Conservation (phyloP, 2,329 filamentous ascomycete genomes). For the Fusarium compactum region DNA sequence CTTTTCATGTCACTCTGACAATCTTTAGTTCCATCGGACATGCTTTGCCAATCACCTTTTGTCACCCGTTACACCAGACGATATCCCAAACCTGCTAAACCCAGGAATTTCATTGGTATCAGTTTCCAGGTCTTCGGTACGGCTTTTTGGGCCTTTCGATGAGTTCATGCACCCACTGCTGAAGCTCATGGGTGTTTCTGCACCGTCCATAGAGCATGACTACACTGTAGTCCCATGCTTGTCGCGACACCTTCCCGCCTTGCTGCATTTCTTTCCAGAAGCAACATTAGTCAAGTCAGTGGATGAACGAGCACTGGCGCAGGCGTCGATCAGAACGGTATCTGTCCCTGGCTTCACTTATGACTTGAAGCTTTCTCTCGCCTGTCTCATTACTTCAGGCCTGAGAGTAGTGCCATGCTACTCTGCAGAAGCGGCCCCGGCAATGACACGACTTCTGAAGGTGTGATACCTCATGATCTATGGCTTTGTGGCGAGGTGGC, state of each 20-base stretch:
- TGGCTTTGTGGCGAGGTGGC: not conserved
- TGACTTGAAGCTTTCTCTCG: not conserved
- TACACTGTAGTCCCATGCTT: not conserved
- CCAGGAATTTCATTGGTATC: not conserved
- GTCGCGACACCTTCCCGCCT: not conserved
- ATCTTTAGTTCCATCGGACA: not conserved
- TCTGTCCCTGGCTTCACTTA: not conserved
- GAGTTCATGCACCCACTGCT: not conserved
- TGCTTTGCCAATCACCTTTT: not conserved
- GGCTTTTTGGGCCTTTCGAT: not conserved
- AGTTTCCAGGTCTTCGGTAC: not conserved
- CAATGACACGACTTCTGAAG: not conserved
- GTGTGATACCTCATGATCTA: not conserved
- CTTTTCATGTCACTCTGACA: fast-evolving
- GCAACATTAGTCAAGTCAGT: not conserved
- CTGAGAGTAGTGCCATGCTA: too few species aligned
- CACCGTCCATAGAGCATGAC: not conserved
- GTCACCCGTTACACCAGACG: not conserved
- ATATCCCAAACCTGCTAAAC: not conserved
- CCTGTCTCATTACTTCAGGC: not conserved
- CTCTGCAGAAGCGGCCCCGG: not conserved
- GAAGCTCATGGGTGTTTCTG: not conserved
- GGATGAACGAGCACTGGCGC: fast-evolving
- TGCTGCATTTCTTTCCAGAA: not conserved
- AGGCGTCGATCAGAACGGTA: not conserved